Percentiles rank a stretch among this genome's conserved stretches.
These are phyloP conservation scores for Calonectria naviculata DNA, from an alignment of 2,329 filamentous ascomycete genomes.

Conservation along the genomic window DNA sequence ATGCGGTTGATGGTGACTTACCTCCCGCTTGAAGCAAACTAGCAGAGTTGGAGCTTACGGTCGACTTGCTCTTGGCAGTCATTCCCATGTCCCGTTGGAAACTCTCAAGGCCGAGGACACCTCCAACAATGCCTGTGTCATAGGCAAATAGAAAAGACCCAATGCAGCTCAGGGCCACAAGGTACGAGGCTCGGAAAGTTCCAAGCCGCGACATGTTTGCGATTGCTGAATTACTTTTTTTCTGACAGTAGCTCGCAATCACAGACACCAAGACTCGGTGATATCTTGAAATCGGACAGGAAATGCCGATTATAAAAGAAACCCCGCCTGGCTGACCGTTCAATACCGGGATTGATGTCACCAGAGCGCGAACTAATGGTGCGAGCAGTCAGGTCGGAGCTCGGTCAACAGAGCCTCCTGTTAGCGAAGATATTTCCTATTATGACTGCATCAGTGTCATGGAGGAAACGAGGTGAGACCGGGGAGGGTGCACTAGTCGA, in stretches of 20 bases:
- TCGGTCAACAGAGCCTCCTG: conserved; percentile 31
- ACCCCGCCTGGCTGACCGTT: neutral
- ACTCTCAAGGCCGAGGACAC: conserved; percentile 50
- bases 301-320: conserved; percentile 23
- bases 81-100: conserved; percentile 53
- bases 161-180: conserved; percentile 50
- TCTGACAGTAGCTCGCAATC: neutral
- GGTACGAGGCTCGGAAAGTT: conserved; percentile 50
- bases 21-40: conserved; percentile 55
- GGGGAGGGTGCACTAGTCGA: neutral
- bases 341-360: conserved; percentile 16
- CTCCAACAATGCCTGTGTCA: conserved; percentile 56
- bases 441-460: neutral
- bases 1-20: conserved; percentile 24
- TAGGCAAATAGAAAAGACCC: conserved; percentile 55
- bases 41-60: conserved; percentile 52
- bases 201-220: conserved; percentile 42
- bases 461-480: neutral
- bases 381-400: conserved; percentile 24
- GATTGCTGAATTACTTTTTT: neutral
- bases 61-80: conserved; percentile 41
- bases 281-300: conserved; percentile 6
- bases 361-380: conserved; percentile 20
- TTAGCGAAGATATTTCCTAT: conserved; percentile 19
- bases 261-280: neutral